Conservation (phyloP, 768 basidiomycete species). For the Mycena rebaudengoi region DNA sequence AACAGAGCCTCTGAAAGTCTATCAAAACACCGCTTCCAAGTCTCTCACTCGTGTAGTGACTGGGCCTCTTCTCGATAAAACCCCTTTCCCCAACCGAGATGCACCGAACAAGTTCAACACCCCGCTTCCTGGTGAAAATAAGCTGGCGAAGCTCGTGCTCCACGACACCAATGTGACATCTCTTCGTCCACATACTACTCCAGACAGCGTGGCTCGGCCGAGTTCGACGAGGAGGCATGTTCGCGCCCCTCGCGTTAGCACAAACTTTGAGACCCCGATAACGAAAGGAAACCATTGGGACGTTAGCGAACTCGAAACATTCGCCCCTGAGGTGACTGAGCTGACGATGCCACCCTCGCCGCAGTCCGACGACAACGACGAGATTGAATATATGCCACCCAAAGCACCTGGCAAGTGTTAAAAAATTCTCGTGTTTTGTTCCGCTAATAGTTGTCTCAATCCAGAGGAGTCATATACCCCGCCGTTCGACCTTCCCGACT, state of each 20-base stretch:
- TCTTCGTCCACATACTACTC: slow-evolving; percentile 36
- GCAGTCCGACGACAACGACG: slow-evolving; percentile 50
- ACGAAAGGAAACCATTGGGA: slow-evolving; percentile 81
- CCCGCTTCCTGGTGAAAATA: slow-evolving; percentile 39
- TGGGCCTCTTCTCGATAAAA: slow-evolving; percentile 77
- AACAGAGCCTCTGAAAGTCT: slow-evolving; percentile 19
- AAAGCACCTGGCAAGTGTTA: too few relatives aligned
- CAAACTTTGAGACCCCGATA: slow-evolving; percentile 71
- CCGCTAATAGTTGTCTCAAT: background rate
- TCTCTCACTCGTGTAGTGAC: slow-evolving; percentile 34
- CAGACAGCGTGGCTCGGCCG: slow-evolving; percentile 61
- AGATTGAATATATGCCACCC: slow-evolving; percentile 63
- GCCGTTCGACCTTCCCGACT: slow-evolving; percentile 57
- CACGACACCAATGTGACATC: slow-evolving; percentile 25
- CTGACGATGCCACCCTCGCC: slow-evolving; percentile 35
- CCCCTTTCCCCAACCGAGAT: slow-evolving; percentile 75
- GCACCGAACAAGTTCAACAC: slow-evolving; percentile 41
- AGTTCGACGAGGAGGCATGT: slow-evolving; percentile 75
- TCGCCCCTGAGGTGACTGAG: slow-evolving; percentile 37
- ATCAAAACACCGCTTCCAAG: slow-evolving; percentile 28
- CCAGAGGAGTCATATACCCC: slow-evolving; percentile 49
- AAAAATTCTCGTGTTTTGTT: slow-evolving; percentile 34
- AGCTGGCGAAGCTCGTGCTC: slow-evolving; percentile 43
- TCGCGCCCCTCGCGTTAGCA: slow-evolving; percentile 58
- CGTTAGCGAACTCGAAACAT: slow-evolving; percentile 62